These are phyloP conservation scores for Grosmannia huntii DNA, from an alignment of 2,329 filamentous ascomycete species.

Conservation along the genomic window DNA sequence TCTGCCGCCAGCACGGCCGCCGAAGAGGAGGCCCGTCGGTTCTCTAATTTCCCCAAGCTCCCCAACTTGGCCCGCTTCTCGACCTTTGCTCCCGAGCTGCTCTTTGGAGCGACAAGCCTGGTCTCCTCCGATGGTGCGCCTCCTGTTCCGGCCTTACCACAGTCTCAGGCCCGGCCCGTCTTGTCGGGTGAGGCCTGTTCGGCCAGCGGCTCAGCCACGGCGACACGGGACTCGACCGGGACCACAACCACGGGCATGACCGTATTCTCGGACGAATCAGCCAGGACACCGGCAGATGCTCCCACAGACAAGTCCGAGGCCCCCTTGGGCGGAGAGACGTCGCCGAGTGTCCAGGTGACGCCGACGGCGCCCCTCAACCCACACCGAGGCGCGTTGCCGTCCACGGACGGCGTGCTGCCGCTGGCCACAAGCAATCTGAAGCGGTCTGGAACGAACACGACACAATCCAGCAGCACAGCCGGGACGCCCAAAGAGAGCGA, in stretches of 20 bases:
- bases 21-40: slow-evolving; percentile 14
- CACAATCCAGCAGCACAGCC: slow-evolving; percentile 21
- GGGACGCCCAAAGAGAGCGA: slow-evolving; percentile 57
- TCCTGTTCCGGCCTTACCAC: slow-evolving; percentile 13
- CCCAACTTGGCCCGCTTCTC: slow-evolving; percentile 47
- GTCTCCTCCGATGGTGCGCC: slow-evolving; percentile 14
- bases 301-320: background rate
- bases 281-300: no score
- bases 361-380: slow-evolving; percentile 34
- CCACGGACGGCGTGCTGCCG: slow-evolving; percentile 15
- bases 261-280: no score
- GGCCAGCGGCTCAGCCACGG: no score
- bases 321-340: background rate
- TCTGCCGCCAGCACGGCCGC: background rate
- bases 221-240: no score
- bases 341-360: slow-evolving; percentile 14
- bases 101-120: slow-evolving; percentile 23
- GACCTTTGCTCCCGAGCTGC: slow-evolving; percentile 46
- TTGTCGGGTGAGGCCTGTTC: background rate
- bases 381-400: slow-evolving; percentile 21
- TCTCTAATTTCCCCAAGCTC: slow-evolving; percentile 43
- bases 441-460: slow-evolving; percentile 33
- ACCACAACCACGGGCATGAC: no score
- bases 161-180: background rate
- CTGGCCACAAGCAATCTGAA: slow-evolving; percentile 18